phyloP scores from a whole-genome alignment of 1,139 yeast genomes.

The Suhomyces taliae region DNA sequence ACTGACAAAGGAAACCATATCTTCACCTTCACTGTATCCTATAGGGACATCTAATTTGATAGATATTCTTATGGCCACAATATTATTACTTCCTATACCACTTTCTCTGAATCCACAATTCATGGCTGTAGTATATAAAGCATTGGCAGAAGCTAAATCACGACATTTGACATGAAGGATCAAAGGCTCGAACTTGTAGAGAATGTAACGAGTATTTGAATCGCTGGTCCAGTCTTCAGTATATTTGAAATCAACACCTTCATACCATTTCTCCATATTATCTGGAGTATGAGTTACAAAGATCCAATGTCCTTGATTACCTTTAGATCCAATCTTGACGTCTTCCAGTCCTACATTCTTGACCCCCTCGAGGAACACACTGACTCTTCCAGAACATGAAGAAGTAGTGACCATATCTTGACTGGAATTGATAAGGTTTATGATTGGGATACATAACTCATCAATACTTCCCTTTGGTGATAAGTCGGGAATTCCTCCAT shows the following conservation, averaged over 20 bases:
- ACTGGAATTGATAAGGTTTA: conserved; percentile 61
- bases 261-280: conserved; percentile 55
- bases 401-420: conserved; percentile 79
- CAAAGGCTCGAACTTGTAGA: conserved; percentile 81
- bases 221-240: conserved; percentile 11
- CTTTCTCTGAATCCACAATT: conserved; percentile 83
- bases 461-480: conserved; percentile 89
- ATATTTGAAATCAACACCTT: conserved; percentile 27
- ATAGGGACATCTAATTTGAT: conserved; percentile 74
- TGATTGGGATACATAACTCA: conserved; percentile 67
- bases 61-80: conserved; percentile 77
- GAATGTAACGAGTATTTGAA: conserved; percentile 48
- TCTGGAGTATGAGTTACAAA: conserved; percentile 69
- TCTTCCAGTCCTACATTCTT: conserved; percentile 23
- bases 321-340: conserved; percentile 74
- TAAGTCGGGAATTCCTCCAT: conserved; percentile 54
- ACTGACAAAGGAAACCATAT: conserved; percentile 43
- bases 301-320: conserved; percentile 83
- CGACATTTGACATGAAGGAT: conserved; percentile 83
- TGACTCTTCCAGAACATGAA: conserved; percentile 84
- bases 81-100: conserved; percentile 76
- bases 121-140: conserved; percentile 70
- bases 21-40: conserved; percentile 47
- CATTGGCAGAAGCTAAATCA: conserved; percentile 55
- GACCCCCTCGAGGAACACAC: conserved; percentile 74